These are phyloP conservation scores for Posidonia australis DNA, from an alignment of 106 monocot genomes.

Conservation along the genomic window DNA sequence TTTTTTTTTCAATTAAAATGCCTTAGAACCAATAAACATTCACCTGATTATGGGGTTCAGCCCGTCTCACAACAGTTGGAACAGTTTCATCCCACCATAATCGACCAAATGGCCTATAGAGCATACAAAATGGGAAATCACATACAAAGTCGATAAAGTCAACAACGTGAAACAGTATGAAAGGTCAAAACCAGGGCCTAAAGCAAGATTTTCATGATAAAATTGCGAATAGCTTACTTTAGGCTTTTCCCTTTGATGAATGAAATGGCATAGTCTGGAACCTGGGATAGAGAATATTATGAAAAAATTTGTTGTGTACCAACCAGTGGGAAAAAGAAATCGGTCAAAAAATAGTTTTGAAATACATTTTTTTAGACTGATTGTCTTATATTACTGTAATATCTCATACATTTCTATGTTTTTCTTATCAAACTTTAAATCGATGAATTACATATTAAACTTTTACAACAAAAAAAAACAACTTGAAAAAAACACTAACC, in stretches of 20 bases:
- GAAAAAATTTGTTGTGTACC: neutral
- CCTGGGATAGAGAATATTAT: conserved; percentile 2
- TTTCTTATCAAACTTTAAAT: too few relatives aligned
- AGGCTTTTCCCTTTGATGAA: conserved; percentile 41
- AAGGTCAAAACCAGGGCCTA: neutral
- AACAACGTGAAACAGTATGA: too few relatives aligned
- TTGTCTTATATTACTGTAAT: too few relatives aligned
- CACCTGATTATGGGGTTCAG: conserved; percentile 34
- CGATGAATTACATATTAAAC: too few relatives aligned
- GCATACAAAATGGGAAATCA: neutral
- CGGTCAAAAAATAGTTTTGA: too few relatives aligned
- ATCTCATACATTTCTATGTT: too few relatives aligned
- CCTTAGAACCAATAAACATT: neutral
- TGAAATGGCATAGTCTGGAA: conserved; percentile 49
- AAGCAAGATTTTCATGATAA: neutral
- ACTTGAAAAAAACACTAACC: conserved; percentile 1
- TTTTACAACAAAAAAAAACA: too few relatives aligned
- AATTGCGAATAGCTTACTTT: conserved; percentile 35
- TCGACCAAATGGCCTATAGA: conserved; percentile 54
- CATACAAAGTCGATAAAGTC: too few relatives aligned
- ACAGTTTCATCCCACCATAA: conserved; percentile 89
- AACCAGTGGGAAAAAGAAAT: neutral
- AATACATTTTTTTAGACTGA: too few relatives aligned
- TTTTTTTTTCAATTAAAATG: too few relatives aligned
- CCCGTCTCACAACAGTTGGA: conserved; percentile 64